Conservation (phyloP, 2,329 filamentous ascomycete genomes). For the Fusarium armeniacum region DNA sequence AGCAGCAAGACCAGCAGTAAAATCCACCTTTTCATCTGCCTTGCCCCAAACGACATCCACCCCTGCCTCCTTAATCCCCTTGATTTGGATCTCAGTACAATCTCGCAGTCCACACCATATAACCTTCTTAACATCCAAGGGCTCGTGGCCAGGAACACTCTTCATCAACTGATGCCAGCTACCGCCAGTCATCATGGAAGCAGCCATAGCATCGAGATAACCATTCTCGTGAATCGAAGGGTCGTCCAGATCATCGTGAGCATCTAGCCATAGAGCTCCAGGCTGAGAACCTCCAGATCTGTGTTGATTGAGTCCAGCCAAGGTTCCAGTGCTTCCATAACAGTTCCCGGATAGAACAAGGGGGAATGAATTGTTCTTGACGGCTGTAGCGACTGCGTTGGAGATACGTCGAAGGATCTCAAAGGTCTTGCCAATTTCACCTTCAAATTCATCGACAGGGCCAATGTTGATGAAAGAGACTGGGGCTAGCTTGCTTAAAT, state of each 20-base stretch:
- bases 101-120: slow-evolving; percentile 1
- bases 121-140: background rate
- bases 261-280: background rate
- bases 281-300: too few species aligned
- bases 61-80: background rate
- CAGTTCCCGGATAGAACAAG: background rate
- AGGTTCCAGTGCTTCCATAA: background rate
- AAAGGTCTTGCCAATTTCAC: background rate
- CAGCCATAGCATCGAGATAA: slow-evolving; percentile 2
- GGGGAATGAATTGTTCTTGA: background rate
- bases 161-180: slow-evolving; percentile 3
- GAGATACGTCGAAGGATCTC: slow-evolving; percentile 3
- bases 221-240: slow-evolving; percentile 2
- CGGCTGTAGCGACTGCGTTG: background rate
- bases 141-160: background rate
- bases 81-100: background rate
- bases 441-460: background rate
- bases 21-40: background rate
- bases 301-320: slow-evolving; percentile 1
- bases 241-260: slow-evolving; percentile 1
- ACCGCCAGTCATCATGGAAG: background rate
- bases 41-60: background rate
- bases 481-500: background rate
- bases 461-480: slow-evolving; percentile 1
- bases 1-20: background rate